These are phyloP conservation scores for Wallacemonas sp. DNA, from an alignment of 208 protist species.

Conservation along the genomic window DNA sequence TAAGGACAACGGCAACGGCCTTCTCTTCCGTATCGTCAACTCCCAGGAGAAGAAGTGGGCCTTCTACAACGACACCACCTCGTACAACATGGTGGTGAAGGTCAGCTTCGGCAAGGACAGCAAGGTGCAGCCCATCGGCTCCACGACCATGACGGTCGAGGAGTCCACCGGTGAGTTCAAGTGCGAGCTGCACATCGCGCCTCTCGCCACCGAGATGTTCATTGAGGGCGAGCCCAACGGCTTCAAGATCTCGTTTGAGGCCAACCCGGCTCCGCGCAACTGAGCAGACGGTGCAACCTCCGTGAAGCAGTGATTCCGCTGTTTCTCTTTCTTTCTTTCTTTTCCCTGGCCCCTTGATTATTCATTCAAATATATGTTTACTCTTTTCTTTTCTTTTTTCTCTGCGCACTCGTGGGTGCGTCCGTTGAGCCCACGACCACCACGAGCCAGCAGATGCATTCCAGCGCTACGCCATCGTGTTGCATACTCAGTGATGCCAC, in stretches of 20 bases:
- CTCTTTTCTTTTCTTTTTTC: neutral
- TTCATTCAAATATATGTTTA: neutral
- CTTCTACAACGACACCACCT: constrained; percentile 86
- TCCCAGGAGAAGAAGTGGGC: constrained; percentile 75
- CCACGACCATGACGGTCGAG: constrained; percentile 55
- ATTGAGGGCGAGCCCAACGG: constrained; percentile 75
- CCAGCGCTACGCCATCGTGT: neutral
- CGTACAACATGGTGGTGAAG: constrained; percentile 78
- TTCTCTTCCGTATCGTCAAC: constrained; percentile 84
- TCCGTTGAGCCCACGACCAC: neutral
- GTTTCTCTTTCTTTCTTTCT: constrained; percentile 12
- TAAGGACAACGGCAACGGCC: constrained; percentile 80
- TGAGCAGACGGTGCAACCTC: neutral
- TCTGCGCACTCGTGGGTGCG: constrained; percentile 3
- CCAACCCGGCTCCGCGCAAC: constrained; percentile 48
- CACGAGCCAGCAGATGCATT: neutral
- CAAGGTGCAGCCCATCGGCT: constrained; percentile 57
- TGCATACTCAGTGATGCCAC: neutral
- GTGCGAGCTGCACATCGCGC: constrained; percentile 61
- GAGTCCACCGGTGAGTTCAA: constrained; percentile 57
- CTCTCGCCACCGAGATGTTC: constrained; percentile 69
- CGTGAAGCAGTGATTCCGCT: neutral
- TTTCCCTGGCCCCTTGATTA: neutral
- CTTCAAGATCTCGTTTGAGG: constrained; percentile 84
- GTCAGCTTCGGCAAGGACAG: constrained; percentile 78